Percentiles rank a stretch among this genome's conserved stretches.
Conservation (phyloP, 768 basidiomycete genomes). For the Lyophyllum shimeji region DNA sequence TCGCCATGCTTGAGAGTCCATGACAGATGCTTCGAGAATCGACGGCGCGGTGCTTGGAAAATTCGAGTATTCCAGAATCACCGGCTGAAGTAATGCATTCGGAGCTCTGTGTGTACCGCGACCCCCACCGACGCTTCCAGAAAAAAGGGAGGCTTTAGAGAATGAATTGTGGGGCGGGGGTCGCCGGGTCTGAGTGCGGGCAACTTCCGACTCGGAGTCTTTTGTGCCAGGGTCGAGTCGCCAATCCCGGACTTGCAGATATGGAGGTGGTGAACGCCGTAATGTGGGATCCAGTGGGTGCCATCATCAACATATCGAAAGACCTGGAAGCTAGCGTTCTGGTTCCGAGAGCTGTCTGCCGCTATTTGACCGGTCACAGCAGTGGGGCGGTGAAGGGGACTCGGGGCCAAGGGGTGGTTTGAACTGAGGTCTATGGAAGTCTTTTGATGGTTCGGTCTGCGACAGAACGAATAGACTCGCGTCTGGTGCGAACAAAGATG, state of each 20-base stretch:
- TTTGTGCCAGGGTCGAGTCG: no score
- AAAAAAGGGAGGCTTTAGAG: background rate
- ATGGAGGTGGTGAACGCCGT: background rate
- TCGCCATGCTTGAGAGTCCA: background rate
- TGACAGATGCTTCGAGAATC: background rate
- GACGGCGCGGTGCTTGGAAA: background rate
- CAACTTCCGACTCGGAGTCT: background rate
- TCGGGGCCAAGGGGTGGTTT: no score
- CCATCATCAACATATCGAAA: background rate
- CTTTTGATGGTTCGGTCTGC: no score
- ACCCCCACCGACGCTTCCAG: no score
- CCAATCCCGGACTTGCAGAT: background rate
- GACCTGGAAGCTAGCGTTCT: background rate
- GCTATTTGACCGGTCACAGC: background rate
- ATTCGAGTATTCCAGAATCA: background rate
- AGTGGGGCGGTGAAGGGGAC: no score
- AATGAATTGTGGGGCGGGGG: background rate
- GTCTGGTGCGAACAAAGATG: background rate
- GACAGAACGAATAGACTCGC: background rate
- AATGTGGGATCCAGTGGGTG: background rate
- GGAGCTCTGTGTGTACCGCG: no score
- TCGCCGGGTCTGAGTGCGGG: background rate
- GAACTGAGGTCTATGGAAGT: no score
- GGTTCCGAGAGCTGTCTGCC: background rate
- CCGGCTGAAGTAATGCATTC: background rate